These are phyloP conservation scores for Candida pseudoviswanathii DNA, from an alignment of 1,139 yeast genomes.

Conservation along the genomic window DNA sequence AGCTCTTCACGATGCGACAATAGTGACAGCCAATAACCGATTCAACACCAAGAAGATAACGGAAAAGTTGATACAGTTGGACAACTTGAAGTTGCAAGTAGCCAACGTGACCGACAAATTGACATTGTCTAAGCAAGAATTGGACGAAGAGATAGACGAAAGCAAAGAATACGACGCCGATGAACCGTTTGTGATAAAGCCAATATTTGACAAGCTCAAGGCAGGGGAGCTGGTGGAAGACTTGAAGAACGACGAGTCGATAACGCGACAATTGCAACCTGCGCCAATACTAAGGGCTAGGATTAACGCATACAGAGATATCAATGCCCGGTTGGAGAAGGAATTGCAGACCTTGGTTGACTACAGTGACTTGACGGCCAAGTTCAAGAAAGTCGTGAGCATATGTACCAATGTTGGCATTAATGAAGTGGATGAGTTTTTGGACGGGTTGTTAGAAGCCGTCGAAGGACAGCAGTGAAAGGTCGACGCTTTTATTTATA, in stretches of 20 bases:
- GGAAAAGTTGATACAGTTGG: conserved; percentile 40
- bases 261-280: conserved; percentile 54
- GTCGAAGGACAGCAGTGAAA: conserved; percentile 61
- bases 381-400: conserved; percentile 87
- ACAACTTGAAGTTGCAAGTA: conserved; percentile 47
- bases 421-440: conserved; percentile 74
- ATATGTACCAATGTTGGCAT: conserved; percentile 84
- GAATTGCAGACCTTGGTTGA: conserved; percentile 54
- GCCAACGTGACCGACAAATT: conserved; percentile 44
- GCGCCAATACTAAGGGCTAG: conserved; percentile 69
- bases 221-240: conserved; percentile 33
- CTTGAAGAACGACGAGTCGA: conserved; percentile 26
- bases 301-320: conserved; percentile 67
- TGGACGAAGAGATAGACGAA: conserved; percentile 21
- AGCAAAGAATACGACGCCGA: conserved; percentile 65
- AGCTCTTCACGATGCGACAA: conserved; percentile 45
- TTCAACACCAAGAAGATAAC: conserved; percentile 40
- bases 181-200: conserved; percentile 74
- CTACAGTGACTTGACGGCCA: conserved; percentile 70
- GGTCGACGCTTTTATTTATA: not conserved
- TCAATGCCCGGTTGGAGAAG: conserved; percentile 41
- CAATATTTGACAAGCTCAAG: conserved; percentile 53
- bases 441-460: conserved; percentile 86
- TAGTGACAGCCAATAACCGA: conserved; percentile 48
- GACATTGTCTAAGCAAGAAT: conserved; percentile 28